phyloP scores from a whole-genome alignment of 1,284 basidiomycete genomes.

The Boletus calvinii region DNA sequence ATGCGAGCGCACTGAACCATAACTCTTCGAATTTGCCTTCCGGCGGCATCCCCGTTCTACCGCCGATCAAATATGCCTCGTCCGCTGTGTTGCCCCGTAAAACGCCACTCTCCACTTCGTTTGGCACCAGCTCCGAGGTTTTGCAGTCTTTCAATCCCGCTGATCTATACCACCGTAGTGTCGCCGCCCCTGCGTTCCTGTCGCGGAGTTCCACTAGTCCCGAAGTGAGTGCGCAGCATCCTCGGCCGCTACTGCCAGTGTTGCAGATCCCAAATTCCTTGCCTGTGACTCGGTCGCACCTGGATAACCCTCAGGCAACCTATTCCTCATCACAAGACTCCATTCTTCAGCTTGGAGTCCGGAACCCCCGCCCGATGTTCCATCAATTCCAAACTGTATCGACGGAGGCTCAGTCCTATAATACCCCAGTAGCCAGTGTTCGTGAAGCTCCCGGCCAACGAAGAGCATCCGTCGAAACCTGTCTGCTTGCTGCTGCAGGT shows the following conservation, averaged over 20 bases:
- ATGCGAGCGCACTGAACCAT: conserved; percentile 27
- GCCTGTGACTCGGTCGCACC: background rate
- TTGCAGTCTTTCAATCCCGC: conserved; percentile 10
- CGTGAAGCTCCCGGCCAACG: background rate
- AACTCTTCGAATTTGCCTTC: conserved; percentile 2
- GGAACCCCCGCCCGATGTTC: background rate
- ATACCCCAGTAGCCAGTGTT: background rate
- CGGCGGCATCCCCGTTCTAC: conserved; percentile 3
- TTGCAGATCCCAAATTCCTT: background rate
- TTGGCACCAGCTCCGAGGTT: conserved; percentile 1
- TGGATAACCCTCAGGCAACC: background rate
- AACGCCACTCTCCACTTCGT: conserved; percentile 3
- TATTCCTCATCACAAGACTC: background rate
- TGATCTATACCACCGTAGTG: conserved; percentile 23
- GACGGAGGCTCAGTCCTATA: background rate
- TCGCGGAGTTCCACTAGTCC: background rate
- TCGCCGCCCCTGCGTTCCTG: conserved; percentile 5
- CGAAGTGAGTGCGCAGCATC: background rate
- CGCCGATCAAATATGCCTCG: conserved; percentile 2
- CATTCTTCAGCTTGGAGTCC: background rate
- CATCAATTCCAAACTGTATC: background rate
- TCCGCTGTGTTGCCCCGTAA: conserved; percentile 1
- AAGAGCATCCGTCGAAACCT: background rate
- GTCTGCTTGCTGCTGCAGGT: background rate
- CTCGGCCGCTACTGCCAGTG: background rate